Evolutionary conservation across 2,329 filamentous ascomycete genomes (phyloP), one percentile per base, ranked within the genome.

Genomic region (Nigrospora oryzae): DNA sequence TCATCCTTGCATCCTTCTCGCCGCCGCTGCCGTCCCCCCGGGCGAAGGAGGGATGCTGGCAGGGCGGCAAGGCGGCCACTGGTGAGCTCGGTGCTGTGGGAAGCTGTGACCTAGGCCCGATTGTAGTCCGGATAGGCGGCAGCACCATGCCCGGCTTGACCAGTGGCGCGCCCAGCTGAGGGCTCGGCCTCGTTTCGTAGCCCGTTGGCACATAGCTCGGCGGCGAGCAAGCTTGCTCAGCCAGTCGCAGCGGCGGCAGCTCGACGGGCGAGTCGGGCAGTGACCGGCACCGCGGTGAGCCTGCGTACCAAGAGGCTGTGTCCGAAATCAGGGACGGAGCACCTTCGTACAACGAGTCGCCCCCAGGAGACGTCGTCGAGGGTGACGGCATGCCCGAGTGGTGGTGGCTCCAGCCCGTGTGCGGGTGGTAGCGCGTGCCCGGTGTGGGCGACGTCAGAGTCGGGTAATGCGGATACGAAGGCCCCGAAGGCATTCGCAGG

Each of bases 281-380:
- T 63, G 59, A 41, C 64, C 46, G 51, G 58, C 67, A 57, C 57
- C 66, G 56, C 14, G 79, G 77, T 11, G 81, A 83, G 30, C 74
- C 74, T 4, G 80, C 81, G 58, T 79, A 77, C 45, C 76, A 71
- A 2, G 81, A 84, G 50, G 76, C 75, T 28, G 70, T 69, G 60
- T 93, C 87, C 0, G 86, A 89, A 41, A 86, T 72, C 50, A 88
- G 71, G 1, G 84, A 86, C 7, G 83, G 83, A 5, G 81, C 78
- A 30, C 71, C 70, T 38, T 84, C 81, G 14, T 19, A 36, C 16
- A 42, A n/a, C 11, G 40, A 42, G 11, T 74, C 72, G 41, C 69
- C 64, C 47, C 71, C 67, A 3, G 83, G 86, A 0, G 66, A 67
- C 28, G 61, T 57, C 45, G 43, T 53, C 42, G 49, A 61, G 45